Base-by-base conservation (phyloP, 163 green algal species). In the Scenedesmus sp. region DNA sequence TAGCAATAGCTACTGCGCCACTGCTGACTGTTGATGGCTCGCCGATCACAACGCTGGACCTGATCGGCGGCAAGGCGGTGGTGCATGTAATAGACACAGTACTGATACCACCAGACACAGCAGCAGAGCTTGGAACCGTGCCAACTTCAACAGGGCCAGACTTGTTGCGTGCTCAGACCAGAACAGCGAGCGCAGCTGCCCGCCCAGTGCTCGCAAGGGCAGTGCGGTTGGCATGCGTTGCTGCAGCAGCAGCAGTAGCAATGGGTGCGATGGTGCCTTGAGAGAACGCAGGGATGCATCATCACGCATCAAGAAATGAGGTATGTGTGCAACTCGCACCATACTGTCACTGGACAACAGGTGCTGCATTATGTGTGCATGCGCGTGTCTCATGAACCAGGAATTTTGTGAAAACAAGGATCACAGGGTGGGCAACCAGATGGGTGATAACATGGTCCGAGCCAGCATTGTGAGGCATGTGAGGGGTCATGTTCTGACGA, bases 1-100 rank as follows among this genome's bases (percentile, higher is more conserved):
- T 65, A 10, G 13, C 12, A 10, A 9, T 15, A 12, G 30, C 16
- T 0, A 12, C 73, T 13, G 73, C 40, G 35, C 10, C 43, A 15
- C 5, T 30, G 5, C 26, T 91, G 12, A 33, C 42, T 24, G 59
- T 91, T 12, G 78, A 82, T 65, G 87, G 56, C 15, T 24, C 42
- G 6, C 26, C 33, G 7, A 68, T 91, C 4, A 30, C 35, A 24
- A 46, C 33, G 1, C 3, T 33, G 7, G 85, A 90, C 72, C 12
- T 90, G 24, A n/a, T 51, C 12, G 87, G 78, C 9, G 87, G 87
- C 37, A 87, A 80, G 43, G 42, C 87, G 9, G 87, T 90, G 15
- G 72, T 90, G 33, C 85, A 90, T 46, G 43, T 90, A 0, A 76
- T 90, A 12, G 49, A 76, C 20, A 42, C 56, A 24, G 85, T 90